These are phyloP conservation scores for Penicillium sp. DNA, from an alignment of 2,329 filamentous ascomycete species.

Conservation along the genomic window DNA sequence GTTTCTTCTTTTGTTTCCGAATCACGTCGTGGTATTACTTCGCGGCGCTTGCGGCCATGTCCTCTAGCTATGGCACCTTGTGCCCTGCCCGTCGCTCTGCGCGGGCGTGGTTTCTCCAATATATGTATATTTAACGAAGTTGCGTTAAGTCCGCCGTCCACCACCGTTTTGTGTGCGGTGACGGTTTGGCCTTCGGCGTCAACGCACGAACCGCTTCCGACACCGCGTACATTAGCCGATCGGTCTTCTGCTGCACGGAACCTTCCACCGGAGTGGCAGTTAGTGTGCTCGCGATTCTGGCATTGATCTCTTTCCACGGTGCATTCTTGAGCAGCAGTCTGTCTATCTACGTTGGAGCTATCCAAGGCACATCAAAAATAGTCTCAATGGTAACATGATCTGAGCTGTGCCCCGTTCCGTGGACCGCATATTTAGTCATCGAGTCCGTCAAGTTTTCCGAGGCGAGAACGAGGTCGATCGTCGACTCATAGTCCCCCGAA, in stretches of 20 bases:
- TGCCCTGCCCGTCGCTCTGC: constrained; percentile 15
- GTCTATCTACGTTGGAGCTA: constrained; percentile 13
- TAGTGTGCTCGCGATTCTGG: constrained; percentile 17
- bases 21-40: constrained; percentile 19
- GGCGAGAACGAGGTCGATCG: constrained; percentile 22
- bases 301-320: constrained; percentile 27
- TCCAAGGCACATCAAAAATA: constrained; percentile 28
- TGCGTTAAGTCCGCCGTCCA: constrained; percentile 27
- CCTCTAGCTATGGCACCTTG: constrained; percentile 32
- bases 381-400: constrained; percentile 38
- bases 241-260: constrained; percentile 23
- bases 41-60: constrained; percentile 16
- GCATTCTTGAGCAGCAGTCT: constrained; percentile 28
- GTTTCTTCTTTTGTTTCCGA: constrained; percentile 29
- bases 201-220: constrained; percentile 18
- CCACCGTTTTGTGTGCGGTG: constrained; percentile 26
- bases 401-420: constrained; percentile 27
- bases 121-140: constrained; percentile 19
- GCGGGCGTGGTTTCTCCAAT: constrained; percentile 20
- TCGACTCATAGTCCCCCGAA: constrained; percentile 23
- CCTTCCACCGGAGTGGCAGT: constrained; percentile 13
- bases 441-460: constrained; percentile 21
- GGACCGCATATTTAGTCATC: constrained; percentile 21
- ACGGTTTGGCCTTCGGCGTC: constrained; percentile 23
- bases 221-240: constrained; percentile 19